Percentiles rank a stretch among this genome's conserved stretches.
Conservation (phyloP, 257 asterid species). For the Coffea eugenioides region DNA sequence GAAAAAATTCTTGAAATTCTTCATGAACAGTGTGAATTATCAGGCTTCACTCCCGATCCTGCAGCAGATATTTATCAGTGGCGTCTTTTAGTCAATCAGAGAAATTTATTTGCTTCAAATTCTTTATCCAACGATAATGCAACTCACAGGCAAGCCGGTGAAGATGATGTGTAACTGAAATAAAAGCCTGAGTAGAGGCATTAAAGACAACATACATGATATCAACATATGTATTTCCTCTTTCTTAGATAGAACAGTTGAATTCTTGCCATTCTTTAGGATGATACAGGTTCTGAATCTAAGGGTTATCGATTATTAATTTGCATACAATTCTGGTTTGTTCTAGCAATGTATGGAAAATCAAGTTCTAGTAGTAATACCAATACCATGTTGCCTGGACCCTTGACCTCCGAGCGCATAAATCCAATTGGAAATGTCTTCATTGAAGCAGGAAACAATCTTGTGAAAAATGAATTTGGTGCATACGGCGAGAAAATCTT, state of each 20-base stretch:
- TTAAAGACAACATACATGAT: too few species aligned
- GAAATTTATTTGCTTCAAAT: neutral
- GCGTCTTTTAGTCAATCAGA: conserved; percentile 20
- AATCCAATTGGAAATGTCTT: conserved; percentile 19
- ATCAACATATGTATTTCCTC: too few species aligned
- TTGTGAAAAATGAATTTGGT: conserved; percentile 18
- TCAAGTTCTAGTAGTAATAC: neutral
- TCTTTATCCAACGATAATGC: neutral
- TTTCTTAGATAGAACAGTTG: too few species aligned
- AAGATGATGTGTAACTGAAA: too few species aligned
- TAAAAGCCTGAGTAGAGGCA: too few species aligned
- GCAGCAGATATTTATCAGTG: conserved; percentile 29
- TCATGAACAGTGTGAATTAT: conserved; percentile 1
- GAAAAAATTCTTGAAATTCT: conserved; percentile 31
- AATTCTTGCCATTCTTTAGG: too few species aligned
- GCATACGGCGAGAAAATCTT: conserved; percentile 23
- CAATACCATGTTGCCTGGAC: neutral
- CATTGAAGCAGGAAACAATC: conserved; percentile 20
- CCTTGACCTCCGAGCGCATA: neutral
- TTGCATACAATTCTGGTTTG: too few species aligned
- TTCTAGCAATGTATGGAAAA: neutral
- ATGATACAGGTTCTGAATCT: too few species aligned
- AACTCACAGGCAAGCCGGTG: neutral
- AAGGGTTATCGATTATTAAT: too few species aligned
- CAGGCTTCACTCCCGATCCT: neutral